Conservation (phyloP, 1,284 basidiomycete species). For the Athelia psychrophila region DNA sequence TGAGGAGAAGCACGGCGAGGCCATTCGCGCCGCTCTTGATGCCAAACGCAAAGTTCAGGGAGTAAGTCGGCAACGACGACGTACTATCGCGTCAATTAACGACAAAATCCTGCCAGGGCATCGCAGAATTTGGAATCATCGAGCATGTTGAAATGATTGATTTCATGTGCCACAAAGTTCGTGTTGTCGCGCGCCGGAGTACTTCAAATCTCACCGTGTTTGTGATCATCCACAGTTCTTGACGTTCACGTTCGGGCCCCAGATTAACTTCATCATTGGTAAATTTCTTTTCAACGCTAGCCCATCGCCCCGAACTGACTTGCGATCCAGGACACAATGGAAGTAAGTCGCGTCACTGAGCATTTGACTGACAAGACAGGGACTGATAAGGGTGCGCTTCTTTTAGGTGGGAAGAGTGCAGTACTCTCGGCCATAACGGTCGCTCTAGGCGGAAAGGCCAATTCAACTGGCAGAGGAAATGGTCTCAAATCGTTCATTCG, state of each 20-base stretch:
- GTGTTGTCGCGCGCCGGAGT: neutral
- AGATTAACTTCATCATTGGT: conserved; percentile 98
- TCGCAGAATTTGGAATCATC: conserved; percentile 86
- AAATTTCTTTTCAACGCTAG: conserved; percentile 9
- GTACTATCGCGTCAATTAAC: conserved; percentile 1
- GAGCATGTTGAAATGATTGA: conserved; percentile 85
- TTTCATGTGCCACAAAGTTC: conserved; percentile 77
- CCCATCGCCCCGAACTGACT: neutral
- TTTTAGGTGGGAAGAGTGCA: conserved; percentile 89
- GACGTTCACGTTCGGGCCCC: conserved; percentile 79
- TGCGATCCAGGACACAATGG: conserved; percentile 71
- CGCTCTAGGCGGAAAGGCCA: conserved; percentile 91
- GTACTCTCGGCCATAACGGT: conserved; percentile 92
- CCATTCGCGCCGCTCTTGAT: conserved; percentile 52
- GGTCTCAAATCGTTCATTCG: conserved; percentile 90
- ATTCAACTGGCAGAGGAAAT: conserved; percentile 82
- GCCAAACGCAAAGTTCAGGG: conserved; percentile 52
- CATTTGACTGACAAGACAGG: neutral
- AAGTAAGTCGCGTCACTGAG: conserved; percentile 45
- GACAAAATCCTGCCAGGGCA: conserved; percentile 43
- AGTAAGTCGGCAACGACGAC: conserved; percentile 34
- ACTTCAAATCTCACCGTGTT: neutral
- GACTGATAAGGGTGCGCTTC: too few species aligned
- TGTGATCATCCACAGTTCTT: conserved; percentile 71
- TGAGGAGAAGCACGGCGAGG: conserved; percentile 55